Conservation (phyloP, 2,329 filamentous ascomycete genomes). For the Calonectria pseudoturangicola region DNA sequence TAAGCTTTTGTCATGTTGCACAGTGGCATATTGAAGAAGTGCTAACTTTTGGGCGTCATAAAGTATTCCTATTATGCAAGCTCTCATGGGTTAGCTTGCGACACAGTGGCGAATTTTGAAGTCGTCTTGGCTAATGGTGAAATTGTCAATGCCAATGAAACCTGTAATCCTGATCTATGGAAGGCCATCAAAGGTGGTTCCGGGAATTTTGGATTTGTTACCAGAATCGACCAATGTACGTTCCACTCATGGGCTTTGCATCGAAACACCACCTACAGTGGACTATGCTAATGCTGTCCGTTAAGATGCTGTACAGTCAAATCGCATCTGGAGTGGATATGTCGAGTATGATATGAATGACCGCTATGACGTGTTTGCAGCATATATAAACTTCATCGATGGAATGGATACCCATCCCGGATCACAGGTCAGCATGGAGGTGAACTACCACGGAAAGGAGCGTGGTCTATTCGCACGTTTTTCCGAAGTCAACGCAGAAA, state of each 20-base stretch:
- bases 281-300: neutral
- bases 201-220: neutral
- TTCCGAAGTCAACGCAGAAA: neutral
- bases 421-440: conserved; percentile 3
- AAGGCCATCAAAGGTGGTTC: no score
- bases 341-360: neutral
- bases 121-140: conserved; percentile 1
- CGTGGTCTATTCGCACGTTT: neutral
- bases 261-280: neutral
- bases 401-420: conserved; percentile 1
- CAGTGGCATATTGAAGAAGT: neutral
- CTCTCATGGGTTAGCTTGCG: neutral
- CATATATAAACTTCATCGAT: neutral
- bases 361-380: neutral
- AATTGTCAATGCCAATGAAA: conserved; percentile 7
- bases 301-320: conserved; percentile 1
- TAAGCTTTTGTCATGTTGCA: neutral
- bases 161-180: conserved; percentile 1
- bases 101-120: conserved; percentile 4
- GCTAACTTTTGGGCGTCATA: neutral
- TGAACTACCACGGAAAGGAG: neutral
- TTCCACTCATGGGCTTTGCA: neutral
- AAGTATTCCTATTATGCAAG: conserved; percentile 7
- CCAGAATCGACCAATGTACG: neutral
- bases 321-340: conserved; percentile 5